These are phyloP conservation scores for Coccomyxa sp. DNA, from an alignment of 139 green algal species.

Conservation along the genomic window DNA sequence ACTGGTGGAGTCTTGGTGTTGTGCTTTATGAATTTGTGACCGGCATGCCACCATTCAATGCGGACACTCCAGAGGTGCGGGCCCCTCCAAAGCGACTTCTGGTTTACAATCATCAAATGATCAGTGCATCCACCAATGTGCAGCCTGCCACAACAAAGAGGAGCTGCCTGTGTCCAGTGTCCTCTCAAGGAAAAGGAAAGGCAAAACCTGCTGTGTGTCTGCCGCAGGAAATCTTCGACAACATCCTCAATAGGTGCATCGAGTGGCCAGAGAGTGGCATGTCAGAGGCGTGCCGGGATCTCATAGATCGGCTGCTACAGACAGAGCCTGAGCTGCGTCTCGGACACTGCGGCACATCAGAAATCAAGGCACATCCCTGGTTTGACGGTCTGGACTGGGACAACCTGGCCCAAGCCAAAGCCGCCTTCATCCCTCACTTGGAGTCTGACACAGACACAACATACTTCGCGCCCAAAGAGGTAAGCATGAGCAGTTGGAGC, in stretches of 20 bases:
- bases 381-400: constrained; percentile 78
- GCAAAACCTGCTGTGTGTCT: too few species aligned
- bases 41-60: constrained; percentile 83
- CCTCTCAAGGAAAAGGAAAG: too few species aligned
- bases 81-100: too few species aligned
- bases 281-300: constrained; percentile 70
- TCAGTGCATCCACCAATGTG: too few species aligned
- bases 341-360: constrained; percentile 49
- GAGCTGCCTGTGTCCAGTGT: too few species aligned
- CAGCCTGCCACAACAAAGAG: too few species aligned
- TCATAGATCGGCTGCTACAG: constrained; percentile 76
- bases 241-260: constrained; percentile 82
- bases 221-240: constrained; percentile 81
- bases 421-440: constrained; percentile 66
- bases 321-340: constrained; percentile 62
- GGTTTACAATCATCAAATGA: too few species aligned
- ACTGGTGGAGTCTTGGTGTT: constrained; percentile 89
- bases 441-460: constrained; percentile 60
- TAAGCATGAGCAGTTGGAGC: neutral
- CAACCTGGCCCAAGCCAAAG: constrained; percentile 63
- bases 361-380: constrained; percentile 80
- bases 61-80: constrained; percentile 66
- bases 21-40: constrained; percentile 88
- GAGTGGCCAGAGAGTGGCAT: constrained; percentile 62
- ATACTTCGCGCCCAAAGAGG: constrained; percentile 55